Base-by-base conservation (phyloP, 352 stramenopile genomes). In the Globisporangium apiculatum region DNA sequence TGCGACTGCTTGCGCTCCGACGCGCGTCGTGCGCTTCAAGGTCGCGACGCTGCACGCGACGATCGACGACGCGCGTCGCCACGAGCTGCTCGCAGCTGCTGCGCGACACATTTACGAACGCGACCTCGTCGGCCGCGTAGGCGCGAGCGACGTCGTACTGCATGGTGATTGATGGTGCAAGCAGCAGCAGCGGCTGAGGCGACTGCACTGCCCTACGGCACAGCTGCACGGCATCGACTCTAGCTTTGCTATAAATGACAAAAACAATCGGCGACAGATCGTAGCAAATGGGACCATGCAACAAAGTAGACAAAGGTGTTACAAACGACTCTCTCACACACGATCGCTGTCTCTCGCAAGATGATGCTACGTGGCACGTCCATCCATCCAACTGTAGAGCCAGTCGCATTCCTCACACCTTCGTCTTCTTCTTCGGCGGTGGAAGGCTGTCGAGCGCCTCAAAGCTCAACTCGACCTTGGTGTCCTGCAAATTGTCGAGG, bases 341-440 rank as follows among this genome's bases (percentile, higher is more conserved):
- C 11, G 11, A 10, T 45, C 42, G 42, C n/a, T 15, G 12, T 47
- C 42, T 6, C 11, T 46, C 41, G 41, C 41, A 45, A 45, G 41
- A 14, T 10, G 41, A 14, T 10, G 14, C 41, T 12, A 43, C 8
- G 41, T 15, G 41, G 9, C 41, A 31, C 24, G 24, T 31, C 24
- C 24, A 31, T 31, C 24, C 24, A 3, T 45, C 7, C 7, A 45
- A 24, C 40, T 49, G 51, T 12, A 24, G 8, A 7, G 35, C 9
- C 47, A 48, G 24, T 31, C 24, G 24, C 24, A 31, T 31, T 31
- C 24, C 24, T 43, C 35, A 91, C 51, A 87, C 67, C 51, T 93
- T 93, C 14, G 77, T 78, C 74, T 90, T 89, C 73, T 94, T 94
- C 71, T 94, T 94, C 15, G 83, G 83, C 47, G 83, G 83, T 43